Conservation (phyloP, 2,329 filamentous ascomycete species). For the Colletotrichum salicis region DNA sequence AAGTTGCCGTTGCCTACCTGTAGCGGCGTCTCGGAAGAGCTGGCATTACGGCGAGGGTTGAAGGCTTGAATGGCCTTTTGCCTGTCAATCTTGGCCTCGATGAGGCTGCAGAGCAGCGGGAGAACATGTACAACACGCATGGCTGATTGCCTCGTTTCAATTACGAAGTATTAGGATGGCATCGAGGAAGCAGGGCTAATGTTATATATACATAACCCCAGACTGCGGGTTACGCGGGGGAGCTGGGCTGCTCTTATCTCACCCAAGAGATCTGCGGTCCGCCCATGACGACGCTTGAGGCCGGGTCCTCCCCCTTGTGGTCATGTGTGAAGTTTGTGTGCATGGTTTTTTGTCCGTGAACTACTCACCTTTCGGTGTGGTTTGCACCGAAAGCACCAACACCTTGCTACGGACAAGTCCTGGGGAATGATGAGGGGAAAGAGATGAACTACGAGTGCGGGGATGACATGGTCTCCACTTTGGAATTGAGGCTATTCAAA, state of each 20-base stretch:
- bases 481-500: conserved; percentile 34
- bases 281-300: not conserved
- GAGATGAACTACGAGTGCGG: conserved; percentile 16
- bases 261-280: not conserved
- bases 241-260: not conserved
- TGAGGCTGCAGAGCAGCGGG: conserved; percentile 31
- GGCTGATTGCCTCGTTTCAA: not conserved
- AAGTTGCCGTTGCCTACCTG: conserved; percentile 62
- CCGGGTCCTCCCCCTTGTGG: not conserved
- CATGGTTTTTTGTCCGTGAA: too few relatives aligned
- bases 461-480: conserved; percentile 29
- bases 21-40: conserved; percentile 61
- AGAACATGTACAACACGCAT: conserved; percentile 30
- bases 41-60: conserved; percentile 59
- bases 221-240: not conserved
- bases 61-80: conserved; percentile 51
- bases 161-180: not conserved
- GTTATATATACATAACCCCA: not conserved
- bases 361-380: conserved; percentile 15
- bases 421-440: conserved; percentile 24
- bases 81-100: conserved; percentile 43
- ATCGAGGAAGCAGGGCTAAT: too few relatives aligned
- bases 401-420: not conserved
- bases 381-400: conserved; percentile 16
- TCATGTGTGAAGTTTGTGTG: not conserved